These are phyloP conservation scores for Lachnellula hyalina DNA, from an alignment of 2,329 filamentous ascomycete genomes.

Conservation along the genomic window DNA sequence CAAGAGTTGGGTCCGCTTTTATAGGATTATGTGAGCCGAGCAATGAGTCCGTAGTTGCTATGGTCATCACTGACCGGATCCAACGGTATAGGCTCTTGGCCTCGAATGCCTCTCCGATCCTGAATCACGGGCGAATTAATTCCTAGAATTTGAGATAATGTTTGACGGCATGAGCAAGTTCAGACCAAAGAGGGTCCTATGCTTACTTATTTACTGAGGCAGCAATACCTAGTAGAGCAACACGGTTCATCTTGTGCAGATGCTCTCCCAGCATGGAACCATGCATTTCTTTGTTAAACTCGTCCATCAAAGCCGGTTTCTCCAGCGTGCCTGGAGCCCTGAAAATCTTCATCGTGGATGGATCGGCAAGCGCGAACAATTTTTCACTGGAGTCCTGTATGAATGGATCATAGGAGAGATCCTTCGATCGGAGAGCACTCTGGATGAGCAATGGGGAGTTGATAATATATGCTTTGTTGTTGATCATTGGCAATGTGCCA, in stretches of 20 bases:
- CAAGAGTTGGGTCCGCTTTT: conserved; percentile 29
- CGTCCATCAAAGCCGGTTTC: conserved; percentile 27
- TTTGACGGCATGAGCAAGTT: too few species aligned
- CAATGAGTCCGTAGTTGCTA: conserved; percentile 36
- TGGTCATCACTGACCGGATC: conserved; percentile 35
- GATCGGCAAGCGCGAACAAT: background rate
- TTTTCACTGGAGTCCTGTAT: conserved; percentile 29
- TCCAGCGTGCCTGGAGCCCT: conserved; percentile 22
- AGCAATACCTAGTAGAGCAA: conserved; percentile 33
- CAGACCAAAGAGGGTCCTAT: too few species aligned
- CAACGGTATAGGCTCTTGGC: conserved; percentile 37
- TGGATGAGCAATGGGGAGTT: conserved; percentile 36
- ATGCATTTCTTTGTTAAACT: conserved; percentile 32
- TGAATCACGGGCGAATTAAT: too few species aligned
- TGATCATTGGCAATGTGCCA: conserved; percentile 41
- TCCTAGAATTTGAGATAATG: too few species aligned
- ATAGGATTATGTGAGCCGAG: conserved; percentile 42
- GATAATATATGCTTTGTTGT: conserved; percentile 41
- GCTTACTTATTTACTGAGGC: conserved; percentile 23
- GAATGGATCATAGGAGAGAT: conserved; percentile 40
- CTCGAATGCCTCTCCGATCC: conserved; percentile 21
- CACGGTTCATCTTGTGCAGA: conserved; percentile 33
- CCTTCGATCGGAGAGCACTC: conserved; percentile 36
- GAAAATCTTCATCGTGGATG: conserved; percentile 26
- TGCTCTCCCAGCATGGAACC: conserved; percentile 32